Percentiles rank a stretch among this genome's conserved stretches.
Conservation (phyloP, 768 basidiomycete genomes). For the Clitopilus hobsonii region DNA sequence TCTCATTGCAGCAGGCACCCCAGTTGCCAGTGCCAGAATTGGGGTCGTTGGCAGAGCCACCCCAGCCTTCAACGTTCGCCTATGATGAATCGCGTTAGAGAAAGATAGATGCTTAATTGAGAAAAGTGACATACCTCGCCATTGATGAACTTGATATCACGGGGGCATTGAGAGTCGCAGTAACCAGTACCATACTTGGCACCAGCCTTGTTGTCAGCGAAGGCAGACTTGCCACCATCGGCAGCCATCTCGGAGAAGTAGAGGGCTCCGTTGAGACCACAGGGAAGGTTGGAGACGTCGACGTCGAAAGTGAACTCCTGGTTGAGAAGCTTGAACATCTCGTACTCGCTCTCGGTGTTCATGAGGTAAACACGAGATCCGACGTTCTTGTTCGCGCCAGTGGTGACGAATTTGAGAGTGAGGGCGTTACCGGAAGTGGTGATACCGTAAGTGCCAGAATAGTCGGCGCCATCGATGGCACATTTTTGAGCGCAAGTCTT, state of each 20-base stretch:
- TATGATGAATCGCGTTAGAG: conserved; percentile 5
- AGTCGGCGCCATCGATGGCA: conserved; percentile 41
- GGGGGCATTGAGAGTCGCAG: conserved; percentile 64
- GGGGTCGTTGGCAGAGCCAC: conserved; percentile 19
- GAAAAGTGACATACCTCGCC: conserved; percentile 35
- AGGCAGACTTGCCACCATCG: conserved; percentile 46
- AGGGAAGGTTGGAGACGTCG: conserved; percentile 52
- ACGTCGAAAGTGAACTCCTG: conserved; percentile 60
- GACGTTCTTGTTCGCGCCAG: conserved; percentile 26
- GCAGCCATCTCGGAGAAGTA: conserved; percentile 60
- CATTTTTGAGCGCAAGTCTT: conserved; percentile 41
- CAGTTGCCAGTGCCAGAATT: conserved; percentile 32
- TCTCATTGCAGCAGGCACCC: conserved; percentile 37
- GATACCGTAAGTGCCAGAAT: conserved; percentile 47
- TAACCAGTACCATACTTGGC: conserved; percentile 58
- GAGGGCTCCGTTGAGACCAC: conserved; percentile 58
- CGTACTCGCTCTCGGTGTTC: conserved; percentile 36
- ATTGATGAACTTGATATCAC: conserved; percentile 60
- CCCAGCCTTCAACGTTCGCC: conserved; percentile 35
- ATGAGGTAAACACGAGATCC: conserved; percentile 46
- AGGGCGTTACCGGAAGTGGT: conserved; percentile 39
- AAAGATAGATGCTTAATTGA: background rate
- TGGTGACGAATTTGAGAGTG: conserved; percentile 40
- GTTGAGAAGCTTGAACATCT: conserved; percentile 47
- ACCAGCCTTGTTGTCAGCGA: conserved; percentile 49